Conservation (phyloP, 2,329 filamentous ascomycete species). For the Coniochaeta prunicola region DNA sequence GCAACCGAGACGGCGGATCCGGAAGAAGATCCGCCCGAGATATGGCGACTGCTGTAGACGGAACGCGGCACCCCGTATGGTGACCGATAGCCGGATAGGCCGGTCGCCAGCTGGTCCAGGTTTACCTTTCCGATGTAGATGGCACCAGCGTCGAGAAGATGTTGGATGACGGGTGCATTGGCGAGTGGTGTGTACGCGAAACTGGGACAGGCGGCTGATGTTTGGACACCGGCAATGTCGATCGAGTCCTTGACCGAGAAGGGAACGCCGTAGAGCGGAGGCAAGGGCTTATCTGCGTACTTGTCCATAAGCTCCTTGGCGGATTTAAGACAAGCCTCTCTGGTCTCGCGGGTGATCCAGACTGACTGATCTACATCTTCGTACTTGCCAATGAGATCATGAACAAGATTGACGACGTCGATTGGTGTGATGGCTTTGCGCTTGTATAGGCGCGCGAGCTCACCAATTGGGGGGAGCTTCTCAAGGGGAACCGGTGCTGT, state of each 20-base stretch:
- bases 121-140: conserved; percentile 51
- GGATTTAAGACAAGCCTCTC: conserved; percentile 28
- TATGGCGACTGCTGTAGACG: conserved; percentile 17
- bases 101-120: conserved; percentile 56
- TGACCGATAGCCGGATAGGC: conserved; percentile 50
- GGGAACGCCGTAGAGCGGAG: conserved; percentile 46
- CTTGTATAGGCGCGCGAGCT: conserved; percentile 6
- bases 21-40: conserved; percentile 45
- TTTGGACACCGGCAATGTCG: conserved; percentile 40
- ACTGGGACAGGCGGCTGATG: conserved; percentile 43
- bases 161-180: conserved; percentile 37
- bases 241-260: conserved; percentile 52
- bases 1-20: conserved; percentile 48
- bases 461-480: conserved; percentile 3
- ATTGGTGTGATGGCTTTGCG: conserved; percentile 1
- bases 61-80: conserved; percentile 44
- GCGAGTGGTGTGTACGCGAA: conserved; percentile 38
- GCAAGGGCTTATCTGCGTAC: conserved; percentile 30
- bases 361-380: conserved; percentile 36
- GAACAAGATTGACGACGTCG: conserved; percentile 5
- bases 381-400: conserved; percentile 25
- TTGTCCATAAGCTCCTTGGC: conserved; percentile 30
- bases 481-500: conserved; percentile 7
- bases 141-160: conserved; percentile 41
- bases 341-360: conserved; percentile 38